Evolutionary conservation across 768 basidiomycete species (phyloP).

Genomic region (Suillus brevipes): DNA sequence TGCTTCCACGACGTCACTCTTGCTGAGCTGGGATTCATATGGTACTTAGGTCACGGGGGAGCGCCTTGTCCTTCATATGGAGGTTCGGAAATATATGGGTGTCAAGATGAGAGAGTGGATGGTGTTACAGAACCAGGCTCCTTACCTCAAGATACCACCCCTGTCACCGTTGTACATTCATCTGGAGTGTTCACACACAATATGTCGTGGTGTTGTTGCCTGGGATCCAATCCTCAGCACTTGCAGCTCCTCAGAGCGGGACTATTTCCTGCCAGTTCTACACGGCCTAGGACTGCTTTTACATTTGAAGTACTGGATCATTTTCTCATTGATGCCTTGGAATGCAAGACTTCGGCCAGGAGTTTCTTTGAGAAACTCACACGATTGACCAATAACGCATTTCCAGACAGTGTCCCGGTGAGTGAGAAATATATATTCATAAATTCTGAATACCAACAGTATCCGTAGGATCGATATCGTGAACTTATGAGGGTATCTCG

Average conservation of each 20-base stretch:
- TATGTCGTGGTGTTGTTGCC: conserved; percentile 5
- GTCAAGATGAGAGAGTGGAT: background rate
- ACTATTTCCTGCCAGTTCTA: background rate
- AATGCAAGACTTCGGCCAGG: too few relatives aligned
- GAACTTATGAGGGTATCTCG: conserved; percentile 14
- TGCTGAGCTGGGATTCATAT: conserved; percentile 17
- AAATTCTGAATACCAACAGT: background rate
- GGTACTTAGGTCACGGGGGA: conserved; percentile 24
- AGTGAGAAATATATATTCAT: background rate
- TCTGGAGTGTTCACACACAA: conserved; percentile 6
- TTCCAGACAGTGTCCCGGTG: too few relatives aligned
- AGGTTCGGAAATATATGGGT: background rate
- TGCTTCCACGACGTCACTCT: conserved; percentile 16
- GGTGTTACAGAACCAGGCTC: background rate
- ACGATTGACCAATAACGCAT: too few relatives aligned
- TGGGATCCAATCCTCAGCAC: background rate
- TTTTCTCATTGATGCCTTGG: too few relatives aligned
- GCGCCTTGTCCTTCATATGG: conserved; percentile 12
- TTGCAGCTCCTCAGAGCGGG: background rate
- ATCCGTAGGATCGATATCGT: conserved; percentile 14
- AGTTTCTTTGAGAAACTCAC: too few relatives aligned
- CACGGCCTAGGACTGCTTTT: background rate
- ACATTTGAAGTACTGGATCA: background rate
- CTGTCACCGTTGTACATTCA: background rate
- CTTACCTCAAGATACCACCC: background rate